phyloP scores from a whole-genome alignment of 257 asterid genomes.

The Lantana camara region DNA sequence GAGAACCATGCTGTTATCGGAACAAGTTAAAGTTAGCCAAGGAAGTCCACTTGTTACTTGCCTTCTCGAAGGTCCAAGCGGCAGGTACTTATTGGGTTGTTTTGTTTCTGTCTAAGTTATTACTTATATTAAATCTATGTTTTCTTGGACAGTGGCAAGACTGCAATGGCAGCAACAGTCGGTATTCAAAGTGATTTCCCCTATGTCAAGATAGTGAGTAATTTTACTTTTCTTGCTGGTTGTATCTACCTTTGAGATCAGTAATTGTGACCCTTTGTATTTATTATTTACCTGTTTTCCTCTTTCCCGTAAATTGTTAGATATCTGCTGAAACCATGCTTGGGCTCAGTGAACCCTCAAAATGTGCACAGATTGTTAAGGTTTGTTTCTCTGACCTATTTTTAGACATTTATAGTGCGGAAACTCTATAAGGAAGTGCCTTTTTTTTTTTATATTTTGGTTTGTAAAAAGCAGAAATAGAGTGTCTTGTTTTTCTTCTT shows the following conservation, averaged over 20 bases:
- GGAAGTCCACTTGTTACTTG: conserved; percentile 93
- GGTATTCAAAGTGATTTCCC: conserved; percentile 95
- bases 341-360: conserved; percentile 95
- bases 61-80: conserved; percentile 98
- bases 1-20: conserved; percentile 83
- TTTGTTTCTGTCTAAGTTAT: conserved; percentile 20
- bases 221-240: conserved; percentile 19
- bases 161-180: conserved; percentile 94
- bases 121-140: conserved; percentile 22
- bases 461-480: no score
- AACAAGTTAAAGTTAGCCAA: conserved; percentile 85
- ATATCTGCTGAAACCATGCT: conserved; percentile 97
- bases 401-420: not conserved
- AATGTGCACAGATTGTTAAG: conserved; percentile 93
- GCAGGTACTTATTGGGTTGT: conserved; percentile 61
- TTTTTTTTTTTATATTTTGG: no score
- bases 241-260: not conserved
- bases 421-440: no score
- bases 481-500: no score
- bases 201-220: conserved; percentile 92
- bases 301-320: conserved; percentile 41
- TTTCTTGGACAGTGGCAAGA: conserved; percentile 79
- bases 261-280: conserved; percentile 25
- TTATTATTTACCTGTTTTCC: conserved; percentile 26
- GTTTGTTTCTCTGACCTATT: conserved; percentile 39